Percentiles rank a stretch among this genome's conserved stretches.
Conservation (phyloP, 768 basidiomycete genomes). For the Amanita fuliginea region DNA sequence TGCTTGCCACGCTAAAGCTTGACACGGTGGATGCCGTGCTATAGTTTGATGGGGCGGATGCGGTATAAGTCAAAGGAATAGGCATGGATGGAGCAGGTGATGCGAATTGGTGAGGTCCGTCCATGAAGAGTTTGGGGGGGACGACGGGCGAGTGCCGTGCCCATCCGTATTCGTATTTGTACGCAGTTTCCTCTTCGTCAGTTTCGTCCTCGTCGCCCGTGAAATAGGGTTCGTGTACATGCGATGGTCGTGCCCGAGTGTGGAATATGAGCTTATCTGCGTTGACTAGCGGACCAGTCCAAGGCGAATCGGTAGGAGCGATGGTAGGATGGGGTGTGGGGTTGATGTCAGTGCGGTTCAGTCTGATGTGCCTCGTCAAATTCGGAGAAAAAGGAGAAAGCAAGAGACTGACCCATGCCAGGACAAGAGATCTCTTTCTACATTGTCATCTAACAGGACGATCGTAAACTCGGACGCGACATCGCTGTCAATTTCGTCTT, state of each 20-base stretch:
- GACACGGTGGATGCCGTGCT: background rate
- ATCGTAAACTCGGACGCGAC: slow-evolving; percentile 22
- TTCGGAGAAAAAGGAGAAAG: background rate
- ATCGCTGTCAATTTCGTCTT: slow-evolving; percentile 9
- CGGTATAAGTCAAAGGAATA: background rate
- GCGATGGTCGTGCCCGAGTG: slow-evolving; percentile 1
- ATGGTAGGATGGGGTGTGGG: slow-evolving; percentile 15
- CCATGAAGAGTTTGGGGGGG: slow-evolving; percentile 4
- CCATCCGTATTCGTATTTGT: slow-evolving; percentile 8
- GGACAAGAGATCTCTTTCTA: slow-evolving; percentile 18
- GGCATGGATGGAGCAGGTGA: slow-evolving; percentile 1
- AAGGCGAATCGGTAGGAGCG: slow-evolving; percentile 21
- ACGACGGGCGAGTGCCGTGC: slow-evolving; percentile 17
- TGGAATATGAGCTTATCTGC: slow-evolving; percentile 15
- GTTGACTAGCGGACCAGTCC: slow-evolving; percentile 29
- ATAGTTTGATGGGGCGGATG: background rate
- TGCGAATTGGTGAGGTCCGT: background rate
- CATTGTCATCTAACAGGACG: slow-evolving; percentile 26
- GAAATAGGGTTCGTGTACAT: background rate
- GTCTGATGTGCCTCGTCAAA: background rate
- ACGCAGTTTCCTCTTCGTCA: slow-evolving; percentile 19
- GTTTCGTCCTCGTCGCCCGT: slow-evolving; percentile 13
- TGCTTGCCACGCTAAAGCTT: background rate
- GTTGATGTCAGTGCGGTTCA: slow-evolving; percentile 22
- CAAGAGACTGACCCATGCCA: slow-evolving; percentile 31